Evolutionary conservation across 225 moss, liverwort and hornwort genomes (phyloP), one percentile per base, ranked within the genome.

Genomic region (Climacium dendroides): DNA sequence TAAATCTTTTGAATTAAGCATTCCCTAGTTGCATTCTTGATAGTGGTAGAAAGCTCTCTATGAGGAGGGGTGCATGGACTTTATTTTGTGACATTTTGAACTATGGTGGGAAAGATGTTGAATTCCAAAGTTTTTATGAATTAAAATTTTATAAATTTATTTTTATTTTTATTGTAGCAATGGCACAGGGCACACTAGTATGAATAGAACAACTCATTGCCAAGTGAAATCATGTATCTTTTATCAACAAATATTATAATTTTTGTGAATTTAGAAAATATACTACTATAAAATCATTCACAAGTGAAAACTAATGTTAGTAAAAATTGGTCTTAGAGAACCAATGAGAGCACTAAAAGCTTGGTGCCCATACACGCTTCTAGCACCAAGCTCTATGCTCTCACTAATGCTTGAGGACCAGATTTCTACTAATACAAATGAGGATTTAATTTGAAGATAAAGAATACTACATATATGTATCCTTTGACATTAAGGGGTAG

Each of bases 291-390:
- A 45, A 28, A 45, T 72, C 10, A 17, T 29, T 45, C 10, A 6
- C 18, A 6, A 6, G 6, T 45, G 11, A 72, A 71, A 72, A 26
- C 6, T 17, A 71, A 43, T 0, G 43, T 3, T 71, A 26, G 5
- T 28, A 71, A 9, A 71, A 43, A 15, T 28, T 43, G 6, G 3
- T 71, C 3, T 28, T 71, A 5, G 26, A 41, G 5, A 0, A 69
- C 25, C 5, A 64, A 34, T 30, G 30, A 15, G 30, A 5, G 9
- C 8, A 34, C 34, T 8, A 24, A n/a, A 24, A 70, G 14, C 9
- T 41, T 41, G 0, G 15, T 70, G 9, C 3, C 4, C 0, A 70
- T 69, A 8, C 1, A 0, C 8, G 24, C 4, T 8, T 70, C 0
- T 7, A 1, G 8, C 13, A 23, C 7, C 6, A 37, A 67, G 13